Percentiles rank a stretch among this genome's conserved stretches.
phyloP scores from a whole-genome alignment of 2,329 filamentous ascomycete genomes.

The Huntiella decipiens region DNA sequence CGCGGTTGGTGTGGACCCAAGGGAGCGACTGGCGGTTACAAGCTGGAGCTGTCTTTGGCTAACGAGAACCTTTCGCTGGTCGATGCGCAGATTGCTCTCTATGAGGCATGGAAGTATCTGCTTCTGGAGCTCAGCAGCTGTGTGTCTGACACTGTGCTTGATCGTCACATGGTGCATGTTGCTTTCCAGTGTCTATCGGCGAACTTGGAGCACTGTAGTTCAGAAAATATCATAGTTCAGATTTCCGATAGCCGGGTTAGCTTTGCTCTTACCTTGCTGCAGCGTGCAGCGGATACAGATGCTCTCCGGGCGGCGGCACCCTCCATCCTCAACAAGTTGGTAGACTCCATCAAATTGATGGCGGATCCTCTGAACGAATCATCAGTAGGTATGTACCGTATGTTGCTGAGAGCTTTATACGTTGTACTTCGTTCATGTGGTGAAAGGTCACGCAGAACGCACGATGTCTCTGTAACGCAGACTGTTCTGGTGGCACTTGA shows the following conservation, averaged over 20 bases:
- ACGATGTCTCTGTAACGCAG: constrained; percentile 27
- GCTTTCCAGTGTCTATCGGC: constrained; percentile 59
- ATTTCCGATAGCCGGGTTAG: constrained; percentile 61
- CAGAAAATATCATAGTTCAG: constrained; percentile 64
- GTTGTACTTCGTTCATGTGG: constrained; percentile 54
- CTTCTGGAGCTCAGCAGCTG: constrained; percentile 62
- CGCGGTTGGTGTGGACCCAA: constrained; percentile 53
- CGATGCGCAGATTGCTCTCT: constrained; percentile 72
- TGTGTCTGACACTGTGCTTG: constrained; percentile 34
- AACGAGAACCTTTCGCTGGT: constrained; percentile 85
- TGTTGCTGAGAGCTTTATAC: constrained; percentile 67
- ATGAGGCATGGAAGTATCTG: constrained; percentile 78
- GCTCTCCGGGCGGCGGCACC: constrained; percentile 31
- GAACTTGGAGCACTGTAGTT: constrained; percentile 52
- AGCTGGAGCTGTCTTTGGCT: constrained; percentile 63
- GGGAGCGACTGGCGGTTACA: constrained; percentile 47
- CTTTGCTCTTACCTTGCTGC: constrained; percentile 63
- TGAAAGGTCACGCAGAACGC: constrained; percentile 13
- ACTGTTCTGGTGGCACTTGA: constrained; percentile 64
- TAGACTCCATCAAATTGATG: constrained; percentile 32
- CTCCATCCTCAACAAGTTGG: constrained; percentile 30
- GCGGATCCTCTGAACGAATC: constrained; percentile 33
- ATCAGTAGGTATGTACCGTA: constrained; percentile 56
- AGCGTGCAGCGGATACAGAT: constrained; percentile 48
- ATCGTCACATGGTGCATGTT: constrained; percentile 53